These are phyloP conservation scores for Nadsonia commutata DNA, from an alignment of 1,139 yeast species.

Conservation along the genomic window DNA sequence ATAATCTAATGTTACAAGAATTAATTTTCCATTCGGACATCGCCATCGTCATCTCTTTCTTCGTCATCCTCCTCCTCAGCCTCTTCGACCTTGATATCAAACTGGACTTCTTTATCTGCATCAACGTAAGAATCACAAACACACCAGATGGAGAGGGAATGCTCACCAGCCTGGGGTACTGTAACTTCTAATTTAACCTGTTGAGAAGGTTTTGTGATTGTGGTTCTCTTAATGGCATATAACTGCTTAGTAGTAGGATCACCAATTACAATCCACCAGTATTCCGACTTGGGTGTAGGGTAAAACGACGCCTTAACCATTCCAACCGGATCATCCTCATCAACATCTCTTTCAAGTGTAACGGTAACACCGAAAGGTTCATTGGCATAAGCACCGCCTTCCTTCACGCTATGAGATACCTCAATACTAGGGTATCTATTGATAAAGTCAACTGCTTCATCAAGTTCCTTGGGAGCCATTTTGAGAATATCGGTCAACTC, in stretches of 20 bases:
- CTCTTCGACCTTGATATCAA: slow-evolving; percentile 33
- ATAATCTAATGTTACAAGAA: no score
- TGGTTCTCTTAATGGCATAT: slow-evolving; percentile 58
- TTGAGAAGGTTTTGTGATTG: slow-evolving; percentile 40
- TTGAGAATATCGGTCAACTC: slow-evolving; percentile 20
- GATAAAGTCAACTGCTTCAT: slow-evolving; percentile 59
- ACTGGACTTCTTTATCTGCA: slow-evolving; percentile 66
- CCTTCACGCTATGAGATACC: slow-evolving; percentile 34
- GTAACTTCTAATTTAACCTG: slow-evolving; percentile 40
- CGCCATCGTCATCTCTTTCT: slow-evolving; percentile 7
- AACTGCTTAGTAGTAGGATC: slow-evolving; percentile 44
- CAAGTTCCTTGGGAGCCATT: slow-evolving; percentile 6
- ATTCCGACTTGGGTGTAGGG: slow-evolving; percentile 50
- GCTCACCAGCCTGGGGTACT: slow-evolving; percentile 46
- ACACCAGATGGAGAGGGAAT: slow-evolving; percentile 60
- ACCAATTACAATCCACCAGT: slow-evolving; percentile 72
- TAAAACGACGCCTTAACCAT: slow-evolving; percentile 43
- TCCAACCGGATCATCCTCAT: slow-evolving; percentile 48
- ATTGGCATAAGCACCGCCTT: slow-evolving; percentile 28
- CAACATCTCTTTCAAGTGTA: slow-evolving; percentile 49
- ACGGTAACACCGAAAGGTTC: slow-evolving; percentile 37
- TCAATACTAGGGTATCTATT: slow-evolving; percentile 84
- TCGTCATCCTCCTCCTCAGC: slow-evolving; percentile 15
- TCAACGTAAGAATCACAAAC: slow-evolving; percentile 84
- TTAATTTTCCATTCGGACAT: slow-evolving; percentile 7